Evolutionary conservation across 2,329 filamentous ascomycete genomes (phyloP), one percentile per base, ranked within the genome.

Genomic region (Scedosporium dehoogii): DNA sequence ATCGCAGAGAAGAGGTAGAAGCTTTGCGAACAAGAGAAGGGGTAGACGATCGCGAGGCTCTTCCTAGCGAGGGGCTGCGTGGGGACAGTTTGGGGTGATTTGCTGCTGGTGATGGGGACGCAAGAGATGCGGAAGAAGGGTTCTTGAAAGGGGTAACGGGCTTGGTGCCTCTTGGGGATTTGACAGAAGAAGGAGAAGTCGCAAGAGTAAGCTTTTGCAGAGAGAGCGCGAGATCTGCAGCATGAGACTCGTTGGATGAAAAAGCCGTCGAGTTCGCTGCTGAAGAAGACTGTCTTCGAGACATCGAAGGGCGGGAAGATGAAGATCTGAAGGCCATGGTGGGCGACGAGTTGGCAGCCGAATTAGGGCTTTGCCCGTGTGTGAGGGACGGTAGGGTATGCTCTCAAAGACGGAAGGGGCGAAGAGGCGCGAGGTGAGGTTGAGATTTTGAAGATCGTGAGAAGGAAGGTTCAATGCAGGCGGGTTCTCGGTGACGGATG

Each of bases 1-100:
- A 84, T 66, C 77, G 80, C 46, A 86, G 71, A 38, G 83, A 85
- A 70, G 80, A 85, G 66, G 79, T 78, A 2, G 83, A 86, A 1
- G 82, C 77, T 67, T 85, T 85, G 29, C 81, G 78, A 46, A 82
- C 71, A 5, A 86, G 73, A 0, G 76, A 75, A 1, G 82, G 82
- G 2, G 81, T 82, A 21, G 72, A 73, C 4, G 79, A 76, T 61
- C 78, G 74, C 4, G 80, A 78, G 10, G 76, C 75, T 14, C 75
- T 72, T 21, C 75, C 72, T 10, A 62, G 12, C 63, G 70, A 80
- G 61, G 68, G 80, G 75, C 70, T 81, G 70, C 70, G 78, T 67
- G 72, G 78, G 65, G 66, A 75, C 65, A 68, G 70, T 66, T 69
- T 75, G 62, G 74, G 63, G 33, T 38, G 33, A 68, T 73, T 6